Percentiles rank a stretch among this genome's conserved stretches.
Conservation (phyloP, 257 asterid genomes). For the Oldenlandia corymbosa region DNA sequence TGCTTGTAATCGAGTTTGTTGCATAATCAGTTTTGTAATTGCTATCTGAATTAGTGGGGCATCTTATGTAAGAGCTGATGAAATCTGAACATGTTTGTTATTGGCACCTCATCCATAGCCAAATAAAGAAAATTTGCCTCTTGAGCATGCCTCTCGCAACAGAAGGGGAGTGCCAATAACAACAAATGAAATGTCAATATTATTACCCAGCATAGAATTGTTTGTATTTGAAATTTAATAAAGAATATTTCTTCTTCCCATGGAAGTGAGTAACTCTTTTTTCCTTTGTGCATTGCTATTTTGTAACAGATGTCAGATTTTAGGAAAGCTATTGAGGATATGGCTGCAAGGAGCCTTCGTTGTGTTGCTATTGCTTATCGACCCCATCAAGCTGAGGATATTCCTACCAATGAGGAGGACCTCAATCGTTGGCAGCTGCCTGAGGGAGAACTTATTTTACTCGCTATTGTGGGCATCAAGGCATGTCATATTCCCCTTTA, state of each 20-base stretch:
- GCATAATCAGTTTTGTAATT: no score
- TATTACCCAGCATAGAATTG: not conserved
- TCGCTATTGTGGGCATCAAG: conserved; percentile 93
- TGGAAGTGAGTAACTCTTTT: not conserved
- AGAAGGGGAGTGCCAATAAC: not conserved
- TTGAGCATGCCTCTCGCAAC: not conserved
- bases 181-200: not conserved
- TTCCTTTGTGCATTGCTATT: not conserved
- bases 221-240: not conserved
- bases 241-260: not conserved
- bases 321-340: conserved; percentile 62
- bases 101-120: not conserved
- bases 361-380: conserved; percentile 91
- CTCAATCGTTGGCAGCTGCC: conserved; percentile 75
- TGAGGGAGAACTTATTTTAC: conserved; percentile 70
- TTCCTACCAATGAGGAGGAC: conserved; percentile 66
- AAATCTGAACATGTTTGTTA: not conserved
- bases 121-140: no score
- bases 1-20: no score
- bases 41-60: not conserved
- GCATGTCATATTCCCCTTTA: conserved; percentile 23
- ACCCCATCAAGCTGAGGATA: conserved; percentile 38
- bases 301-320: conserved; percentile 43
- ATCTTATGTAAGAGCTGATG: not conserved
- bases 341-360: conserved; percentile 82